These are phyloP conservation scores for Phytophthora cryptogea DNA, from an alignment of 352 stramenopile species.

Conservation along the genomic window DNA sequence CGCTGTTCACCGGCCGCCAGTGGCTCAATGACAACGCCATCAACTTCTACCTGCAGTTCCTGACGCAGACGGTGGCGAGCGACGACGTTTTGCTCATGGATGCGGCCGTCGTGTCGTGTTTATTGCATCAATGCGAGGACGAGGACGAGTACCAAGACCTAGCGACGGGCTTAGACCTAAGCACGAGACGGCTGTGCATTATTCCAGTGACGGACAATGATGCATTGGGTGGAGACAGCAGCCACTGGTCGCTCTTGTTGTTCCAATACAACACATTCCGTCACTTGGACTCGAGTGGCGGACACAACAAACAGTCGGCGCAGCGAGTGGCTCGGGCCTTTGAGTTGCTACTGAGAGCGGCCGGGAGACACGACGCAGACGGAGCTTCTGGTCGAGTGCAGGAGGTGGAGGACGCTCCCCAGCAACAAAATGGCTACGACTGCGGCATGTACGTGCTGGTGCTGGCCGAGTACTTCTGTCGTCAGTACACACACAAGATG, in stretches of 20 bases:
- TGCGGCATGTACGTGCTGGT: slow-evolving; percentile 83
- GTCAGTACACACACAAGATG: slow-evolving; percentile 22
- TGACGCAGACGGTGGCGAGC: slow-evolving; percentile 44
- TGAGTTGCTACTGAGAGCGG: slow-evolving; percentile 38
- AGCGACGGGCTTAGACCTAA: slow-evolving; percentile 46
- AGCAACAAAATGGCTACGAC: slow-evolving; percentile 83
- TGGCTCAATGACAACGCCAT: slow-evolving; percentile 88
- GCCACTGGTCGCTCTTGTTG: slow-evolving; percentile 80
- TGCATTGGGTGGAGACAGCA: slow-evolving; percentile 54
- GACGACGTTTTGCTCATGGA: slow-evolving; percentile 70
- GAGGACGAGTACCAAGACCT: slow-evolving; percentile 76
- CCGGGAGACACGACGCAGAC: slow-evolving; percentile 11
- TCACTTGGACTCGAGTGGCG: slow-evolving; percentile 79
- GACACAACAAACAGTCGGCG: slow-evolving; percentile 58
- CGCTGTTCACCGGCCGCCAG: slow-evolving; percentile 55
- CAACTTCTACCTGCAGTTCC: slow-evolving; percentile 84
- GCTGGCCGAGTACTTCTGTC: slow-evolving; percentile 64
- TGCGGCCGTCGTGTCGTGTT: slow-evolving; percentile 77
- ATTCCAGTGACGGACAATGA: slow-evolving; percentile 78
- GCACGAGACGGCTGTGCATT: slow-evolving; percentile 47
- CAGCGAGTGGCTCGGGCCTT: slow-evolving; percentile 48
- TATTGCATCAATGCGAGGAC: slow-evolving; percentile 85
- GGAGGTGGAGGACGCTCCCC: slow-evolving; percentile 47
- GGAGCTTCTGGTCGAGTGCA: slow-evolving; percentile 22
- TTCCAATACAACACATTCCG: slow-evolving; percentile 45